Base-by-base conservation (phyloP, 148 eudicot genomes). In the Camellia lanceoleosa region DNA sequence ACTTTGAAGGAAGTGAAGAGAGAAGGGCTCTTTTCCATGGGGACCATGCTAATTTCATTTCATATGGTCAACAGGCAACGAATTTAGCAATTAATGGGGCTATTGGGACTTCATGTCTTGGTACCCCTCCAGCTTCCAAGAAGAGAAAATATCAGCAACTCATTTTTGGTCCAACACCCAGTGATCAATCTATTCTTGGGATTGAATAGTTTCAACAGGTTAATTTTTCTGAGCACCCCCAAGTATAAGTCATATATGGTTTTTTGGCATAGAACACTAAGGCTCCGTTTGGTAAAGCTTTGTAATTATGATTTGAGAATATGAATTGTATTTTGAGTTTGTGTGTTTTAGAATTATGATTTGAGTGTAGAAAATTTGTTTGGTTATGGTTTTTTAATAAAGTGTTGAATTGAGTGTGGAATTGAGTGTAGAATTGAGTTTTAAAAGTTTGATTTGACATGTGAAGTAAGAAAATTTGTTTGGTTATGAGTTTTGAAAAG, bases 1-100 rank as follows among this genome's bases (percentile, higher is more conserved):
- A 93, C 78, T 87, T 80, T 83, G 95, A 93, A 82, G 95, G 91
- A 83, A 90, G 93, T 86, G 92, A 91, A 83, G 97, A 93, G 83
- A 86, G 92, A 75, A 83, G 67, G 44, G 85, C 86, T 80, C 83
- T 86, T 54, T 73, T 77, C 59, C 82, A 81, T 80, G 90, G 81
- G 18, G 79, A 75, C 80, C 84, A 74, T 38, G 68, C 79, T 71
- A 87, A 87, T 76, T 15, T 58, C 30, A 80, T 82, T 83, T 83
- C 84, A 68, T 73, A 66, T 68, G 51, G 81, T 72, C 87, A 84
- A 64, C 89, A 86, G 65, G 90, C 87, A 43, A 84, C 89, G 61
- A 90, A 86, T 79, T 83, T 88, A 41, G 89, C 87, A 68, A 83
- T 91, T 14, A 85, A 79, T 80, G 90, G 81, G 18, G 93, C 91